Evolutionary conservation across 2,329 filamentous ascomycete species (phyloP), one percentile per base, ranked within the genome.

Genomic region (Annulohypoxylon truncatum): DNA sequence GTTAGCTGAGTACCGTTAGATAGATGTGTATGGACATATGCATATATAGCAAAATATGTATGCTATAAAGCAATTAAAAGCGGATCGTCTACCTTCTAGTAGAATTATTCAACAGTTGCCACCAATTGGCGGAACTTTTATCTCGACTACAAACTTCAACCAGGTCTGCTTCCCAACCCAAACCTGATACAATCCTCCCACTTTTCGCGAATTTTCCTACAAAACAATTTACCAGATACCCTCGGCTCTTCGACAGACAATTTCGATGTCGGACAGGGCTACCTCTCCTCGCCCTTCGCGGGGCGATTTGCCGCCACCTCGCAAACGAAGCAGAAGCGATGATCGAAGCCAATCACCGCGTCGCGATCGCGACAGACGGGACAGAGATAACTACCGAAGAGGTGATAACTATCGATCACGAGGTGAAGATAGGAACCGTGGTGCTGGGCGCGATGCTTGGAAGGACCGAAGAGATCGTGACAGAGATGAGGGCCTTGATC

Each of bases 291-390:
- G 51, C n/a, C 64, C 47, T 15, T 33, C 57, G 38, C 71, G 69
- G 46, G 66, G 65, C 31, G 66, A 71, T 48, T 72, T 71, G 1
- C 68, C 74, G 12, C 73, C 73, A 28, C 60, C 72, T 46, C 73
- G 51, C 50, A 66, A 71, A n/a, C 68, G 66, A 44, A 61, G 61
- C 26, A 64, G 68, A 69, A 71, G 56, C 26, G 55, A 72, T 38
- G 56, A 72, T 33, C 74, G 74, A 67, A 75, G 74, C 57, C 68
- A 62, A n/a, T 76, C 74, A 35, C 74, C 74, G 33, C 72, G 59
- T 44, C 73, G 70, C 59, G 61, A 70, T 5, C 55, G 40, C 22
- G 58, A 66, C 40, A 59, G 67, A 48, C 59, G 66, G 18, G 71
- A 73, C 31, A 59, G 61, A 47, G 67, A 71, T 31, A 63, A 12